Conservation (phyloP, 2,329 filamentous ascomycete genomes). For the Ascocoryne sarcoides region DNA sequence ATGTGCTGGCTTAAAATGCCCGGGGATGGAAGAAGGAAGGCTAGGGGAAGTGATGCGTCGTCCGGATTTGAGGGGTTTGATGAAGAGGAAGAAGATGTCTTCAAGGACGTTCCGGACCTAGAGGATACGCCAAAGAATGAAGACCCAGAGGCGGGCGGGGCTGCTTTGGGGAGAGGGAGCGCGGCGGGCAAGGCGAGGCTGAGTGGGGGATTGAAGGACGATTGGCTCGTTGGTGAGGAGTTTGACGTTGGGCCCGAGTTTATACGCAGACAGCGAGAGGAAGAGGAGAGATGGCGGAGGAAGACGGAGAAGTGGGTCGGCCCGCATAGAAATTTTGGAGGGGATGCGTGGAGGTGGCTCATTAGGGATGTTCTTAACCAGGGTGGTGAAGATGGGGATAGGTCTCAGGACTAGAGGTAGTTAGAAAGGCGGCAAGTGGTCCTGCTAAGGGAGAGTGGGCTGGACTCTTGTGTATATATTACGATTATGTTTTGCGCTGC, state of each 20-base stretch:
- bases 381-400: neutral
- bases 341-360: slow-evolving; percentile 68
- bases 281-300: slow-evolving; percentile 84
- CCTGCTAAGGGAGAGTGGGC: no score
- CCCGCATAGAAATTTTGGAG: slow-evolving; percentile 39
- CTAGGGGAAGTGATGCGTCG: slow-evolving; percentile 47
- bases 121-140: slow-evolving; percentile 47
- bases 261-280: slow-evolving; percentile 76
- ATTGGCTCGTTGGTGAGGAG: slow-evolving; percentile 87
- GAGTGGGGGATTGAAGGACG: slow-evolving; percentile 63
- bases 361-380: slow-evolving; percentile 48
- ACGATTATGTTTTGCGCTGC: neutral
- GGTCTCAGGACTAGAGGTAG: no score
- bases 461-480: neutral
- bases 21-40: slow-evolving; percentile 34
- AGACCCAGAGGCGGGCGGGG: slow-evolving; percentile 40
- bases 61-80: slow-evolving; percentile 63
- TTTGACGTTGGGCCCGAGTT: slow-evolving; percentile 97
- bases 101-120: slow-evolving; percentile 89
- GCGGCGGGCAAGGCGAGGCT: no score
- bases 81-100: slow-evolving; percentile 87
- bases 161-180: slow-evolving; percentile 42
- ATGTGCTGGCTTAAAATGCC: slow-evolving; percentile 95
- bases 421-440: no score
- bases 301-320: slow-evolving; percentile 83